Percentiles rank a stretch among this genome's conserved stretches.
These are phyloP conservation scores for Lipomyces spencermartinsiae DNA, from an alignment of 805 yeast species.

Conservation along the genomic window DNA sequence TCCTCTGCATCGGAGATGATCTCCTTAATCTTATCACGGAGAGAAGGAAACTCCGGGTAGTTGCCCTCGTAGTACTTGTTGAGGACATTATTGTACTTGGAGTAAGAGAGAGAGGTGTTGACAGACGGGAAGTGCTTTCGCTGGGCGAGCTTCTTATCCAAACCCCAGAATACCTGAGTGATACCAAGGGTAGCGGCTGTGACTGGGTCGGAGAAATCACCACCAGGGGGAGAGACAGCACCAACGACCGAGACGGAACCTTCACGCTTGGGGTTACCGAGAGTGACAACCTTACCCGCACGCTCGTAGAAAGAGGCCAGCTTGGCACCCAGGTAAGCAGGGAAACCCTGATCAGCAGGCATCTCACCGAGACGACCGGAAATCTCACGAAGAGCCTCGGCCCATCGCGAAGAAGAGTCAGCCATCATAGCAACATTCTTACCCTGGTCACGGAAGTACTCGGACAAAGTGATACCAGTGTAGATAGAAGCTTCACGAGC, in stretches of 20 bases:
- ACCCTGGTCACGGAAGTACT: constrained; percentile 99
- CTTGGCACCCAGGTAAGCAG: constrained; percentile 98
- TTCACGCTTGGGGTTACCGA: constrained; percentile 94
- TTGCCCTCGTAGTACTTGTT: constrained; percentile 81
- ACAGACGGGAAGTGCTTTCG: constrained; percentile 99
- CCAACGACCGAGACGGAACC: constrained; percentile 99
- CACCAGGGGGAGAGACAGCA: constrained; percentile 99
- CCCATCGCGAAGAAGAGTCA: constrained; percentile 99
- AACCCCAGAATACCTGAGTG: constrained; percentile 99
- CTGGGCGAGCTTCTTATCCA: constrained; percentile 98
- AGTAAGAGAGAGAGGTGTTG: constrained; percentile 94
- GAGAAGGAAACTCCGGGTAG: constrained; percentile 88
- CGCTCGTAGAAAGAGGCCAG: constrained; percentile 99
- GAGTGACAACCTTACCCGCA: constrained; percentile 95
- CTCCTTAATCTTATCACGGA: constrained; percentile 92
- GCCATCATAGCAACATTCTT: constrained; percentile 99
- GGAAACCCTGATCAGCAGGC: constrained; percentile 99
- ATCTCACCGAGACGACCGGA: constrained; percentile 99
- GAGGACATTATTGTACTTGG: constrained; percentile 90
- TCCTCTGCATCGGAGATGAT: constrained; percentile 97
- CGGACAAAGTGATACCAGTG: constrained; percentile 98
- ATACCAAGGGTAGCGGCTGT: constrained; percentile 98
- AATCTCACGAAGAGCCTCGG: constrained; percentile 99
- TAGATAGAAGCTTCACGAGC: constrained; percentile 99
- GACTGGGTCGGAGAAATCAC: constrained; percentile 99